Percentiles rank a stretch among this genome's conserved stretches.
Evolutionary conservation across 768 basidiomycete species (phyloP).

Genomic region (Trametes maxima): DNA sequence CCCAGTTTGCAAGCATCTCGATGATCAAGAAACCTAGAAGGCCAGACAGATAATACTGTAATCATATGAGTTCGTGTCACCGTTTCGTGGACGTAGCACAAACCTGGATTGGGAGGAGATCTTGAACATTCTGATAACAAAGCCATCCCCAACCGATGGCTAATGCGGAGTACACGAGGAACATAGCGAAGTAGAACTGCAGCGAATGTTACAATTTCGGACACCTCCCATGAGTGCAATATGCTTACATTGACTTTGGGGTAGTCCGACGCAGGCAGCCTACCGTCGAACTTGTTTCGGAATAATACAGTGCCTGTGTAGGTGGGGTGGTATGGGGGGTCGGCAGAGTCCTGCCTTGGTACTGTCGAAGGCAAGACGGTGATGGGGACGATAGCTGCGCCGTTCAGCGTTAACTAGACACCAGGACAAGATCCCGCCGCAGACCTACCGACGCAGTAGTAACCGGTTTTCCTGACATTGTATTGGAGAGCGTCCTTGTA

Average conservation of each 20-base stretch:
- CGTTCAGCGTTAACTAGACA: slow-evolving; percentile 2
- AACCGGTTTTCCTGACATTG: slow-evolving; percentile 82
- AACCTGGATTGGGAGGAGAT: slow-evolving; percentile 89
- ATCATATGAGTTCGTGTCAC: neutral
- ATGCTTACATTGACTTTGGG: slow-evolving; percentile 89
- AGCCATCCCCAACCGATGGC: slow-evolving; percentile 80
- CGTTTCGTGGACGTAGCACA: neutral
- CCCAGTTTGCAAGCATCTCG: slow-evolving; percentile 94
- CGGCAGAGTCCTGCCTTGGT: slow-evolving; percentile 41
- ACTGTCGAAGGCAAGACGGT: slow-evolving; percentile 58
- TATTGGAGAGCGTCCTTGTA: slow-evolving; percentile 83
- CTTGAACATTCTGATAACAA: slow-evolving; percentile 77
- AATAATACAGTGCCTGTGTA: slow-evolving; percentile 85
- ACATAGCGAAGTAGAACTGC: slow-evolving; percentile 88
- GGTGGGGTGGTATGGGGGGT: slow-evolving; percentile 67
- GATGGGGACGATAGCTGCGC: slow-evolving; percentile 81
- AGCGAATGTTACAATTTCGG: neutral
- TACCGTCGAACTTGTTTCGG: slow-evolving; percentile 84
- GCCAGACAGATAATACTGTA: slow-evolving; percentile 87
- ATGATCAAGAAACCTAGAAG: slow-evolving; percentile 84
- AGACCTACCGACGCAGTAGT: slow-evolving; percentile 91
- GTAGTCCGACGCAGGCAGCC: slow-evolving; percentile 90
- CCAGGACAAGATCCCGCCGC: no score
- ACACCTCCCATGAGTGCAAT: neutral
- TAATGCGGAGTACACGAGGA: slow-evolving; percentile 71